Conservation (phyloP, 352 stramenopile species). For the Blastocystis sp. region DNA sequence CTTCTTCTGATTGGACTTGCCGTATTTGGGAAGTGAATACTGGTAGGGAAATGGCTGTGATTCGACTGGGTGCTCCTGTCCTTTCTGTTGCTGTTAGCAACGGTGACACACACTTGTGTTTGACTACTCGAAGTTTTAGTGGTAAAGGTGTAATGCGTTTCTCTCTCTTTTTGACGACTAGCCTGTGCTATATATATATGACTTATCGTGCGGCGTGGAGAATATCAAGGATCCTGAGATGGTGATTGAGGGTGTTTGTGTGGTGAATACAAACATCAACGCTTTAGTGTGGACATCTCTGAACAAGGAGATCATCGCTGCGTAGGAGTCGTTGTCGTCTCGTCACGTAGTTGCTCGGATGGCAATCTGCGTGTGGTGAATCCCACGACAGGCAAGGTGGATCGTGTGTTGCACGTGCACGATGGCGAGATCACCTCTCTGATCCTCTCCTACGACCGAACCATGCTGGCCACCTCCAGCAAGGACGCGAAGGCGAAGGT, state of each 20-base stretch:
- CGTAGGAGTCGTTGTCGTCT: background rate
- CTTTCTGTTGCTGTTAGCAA: constrained; percentile 78
- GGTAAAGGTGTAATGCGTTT: background rate
- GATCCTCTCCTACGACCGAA: constrained; percentile 89
- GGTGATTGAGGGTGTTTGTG: background rate
- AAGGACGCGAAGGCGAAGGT: constrained; percentile 94
- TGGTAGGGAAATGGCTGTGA: constrained; percentile 77
- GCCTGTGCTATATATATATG: constrained; percentile 19
- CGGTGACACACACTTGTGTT: constrained; percentile 71
- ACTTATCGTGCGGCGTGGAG: constrained; percentile 24
- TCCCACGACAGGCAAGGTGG: background rate
- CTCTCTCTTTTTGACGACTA: background rate
- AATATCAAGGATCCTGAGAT: background rate
- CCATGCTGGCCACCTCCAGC: constrained; percentile 88
- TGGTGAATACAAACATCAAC: background rate
- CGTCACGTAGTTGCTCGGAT: background rate
- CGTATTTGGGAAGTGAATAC: constrained; percentile 83
- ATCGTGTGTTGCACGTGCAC: background rate
- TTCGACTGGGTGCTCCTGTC: constrained; percentile 73
- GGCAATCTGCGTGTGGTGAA: background rate
- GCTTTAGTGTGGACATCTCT: background rate
- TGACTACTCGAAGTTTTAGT: background rate
- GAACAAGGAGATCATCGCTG: constrained; percentile 15
- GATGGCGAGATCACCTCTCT: constrained; percentile 88
- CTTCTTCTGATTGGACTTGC: constrained; percentile 82